A percentile compares a stretch with the other conserved stretches of the same genome.
phyloP scores from a whole-genome alignment of 2,329 filamentous ascomycete genomes.

The Monilinia fructicola region DNA sequence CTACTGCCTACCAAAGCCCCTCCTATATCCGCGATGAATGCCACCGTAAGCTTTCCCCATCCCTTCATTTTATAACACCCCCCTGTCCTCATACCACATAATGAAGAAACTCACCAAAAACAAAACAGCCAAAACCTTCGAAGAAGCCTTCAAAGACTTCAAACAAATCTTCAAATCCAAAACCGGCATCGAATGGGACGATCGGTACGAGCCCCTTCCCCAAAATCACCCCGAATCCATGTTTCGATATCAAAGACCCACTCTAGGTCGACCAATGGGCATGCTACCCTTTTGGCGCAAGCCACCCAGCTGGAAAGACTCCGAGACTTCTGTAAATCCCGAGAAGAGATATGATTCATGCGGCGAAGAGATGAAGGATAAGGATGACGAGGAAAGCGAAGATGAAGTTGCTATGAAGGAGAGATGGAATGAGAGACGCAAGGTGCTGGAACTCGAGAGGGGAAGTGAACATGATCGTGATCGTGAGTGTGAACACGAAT shows the following conservation, averaged over 20 bases:
- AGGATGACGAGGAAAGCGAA: not conserved
- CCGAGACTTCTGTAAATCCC: not conserved
- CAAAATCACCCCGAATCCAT: not conserved
- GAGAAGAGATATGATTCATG: conserved; percentile 7
- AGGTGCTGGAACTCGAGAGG: not conserved
- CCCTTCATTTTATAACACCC: too few species aligned
- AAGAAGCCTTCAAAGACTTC: conserved; percentile 52
- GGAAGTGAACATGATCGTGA: too few species aligned
- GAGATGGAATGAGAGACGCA: not conserved
- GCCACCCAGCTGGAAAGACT: conserved; percentile 10
- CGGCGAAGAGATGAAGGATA: not conserved
- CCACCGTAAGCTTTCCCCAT: conserved; percentile 32
- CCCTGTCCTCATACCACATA: too few species aligned
- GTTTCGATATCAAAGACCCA: conserved; percentile 29
- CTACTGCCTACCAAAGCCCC: conserved; percentile 38
- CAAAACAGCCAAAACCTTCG: conserved; percentile 43
- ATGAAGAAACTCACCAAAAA: not conserved
- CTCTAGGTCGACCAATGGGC: conserved; percentile 28
- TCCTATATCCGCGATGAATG: conserved; percentile 42
- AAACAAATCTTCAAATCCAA: conserved; percentile 56
- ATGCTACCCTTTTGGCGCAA: conserved; percentile 26
- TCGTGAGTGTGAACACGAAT: not conserved
- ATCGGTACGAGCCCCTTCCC: conserved; percentile 42
- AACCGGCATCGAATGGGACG: conserved; percentile 60
- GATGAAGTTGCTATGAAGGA: conserved; percentile 6